phyloP scores from a whole-genome alignment of 768 basidiomycete genomes.

The Leccinellum rugosiceps region DNA sequence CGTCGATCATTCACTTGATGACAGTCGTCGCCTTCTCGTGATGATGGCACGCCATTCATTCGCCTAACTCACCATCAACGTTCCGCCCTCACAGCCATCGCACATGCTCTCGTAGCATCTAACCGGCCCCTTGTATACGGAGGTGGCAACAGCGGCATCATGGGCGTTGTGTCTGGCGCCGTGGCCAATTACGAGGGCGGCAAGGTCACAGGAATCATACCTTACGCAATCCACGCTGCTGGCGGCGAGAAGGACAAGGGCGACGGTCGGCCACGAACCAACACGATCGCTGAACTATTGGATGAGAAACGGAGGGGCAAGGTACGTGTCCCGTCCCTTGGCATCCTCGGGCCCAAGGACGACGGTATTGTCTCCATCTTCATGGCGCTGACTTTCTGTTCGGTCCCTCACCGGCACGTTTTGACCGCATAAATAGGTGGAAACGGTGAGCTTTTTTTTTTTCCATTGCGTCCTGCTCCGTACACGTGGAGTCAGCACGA shows the following conservation, averaged over 20 bases:
- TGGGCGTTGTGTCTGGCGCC: constrained; percentile 76
- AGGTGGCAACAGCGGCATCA: constrained; percentile 78
- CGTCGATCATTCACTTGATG: constrained; percentile 1
- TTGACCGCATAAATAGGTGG: constrained; percentile 16
- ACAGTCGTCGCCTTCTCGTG: neutral
- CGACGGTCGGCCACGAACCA: constrained; percentile 20
- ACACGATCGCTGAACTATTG: constrained; percentile 19
- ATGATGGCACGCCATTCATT: neutral
- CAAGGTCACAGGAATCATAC: constrained; percentile 73
- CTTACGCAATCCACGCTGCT: constrained; percentile 66
- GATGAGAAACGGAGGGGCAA: constrained; percentile 33
- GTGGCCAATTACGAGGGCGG: constrained; percentile 61
- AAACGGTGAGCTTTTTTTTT: constrained; percentile 27
- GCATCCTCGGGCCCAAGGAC: neutral
- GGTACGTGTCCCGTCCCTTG: constrained; percentile 25
- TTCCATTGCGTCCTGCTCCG: neutral
- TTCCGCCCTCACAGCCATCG: constrained; percentile 54
- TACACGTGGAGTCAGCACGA: constrained; percentile 2
- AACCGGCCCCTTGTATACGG: constrained; percentile 79
- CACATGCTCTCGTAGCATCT: constrained; percentile 60
- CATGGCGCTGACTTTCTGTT: constrained; percentile 11
- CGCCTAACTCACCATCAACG: constrained; percentile 6
- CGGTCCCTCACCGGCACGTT: neutral
- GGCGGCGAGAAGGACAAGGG: constrained; percentile 62
- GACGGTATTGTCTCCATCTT: neutral